phyloP scores from a whole-genome alignment of 192 early-diverging fungal species.

The Geranomyces michiganensis region DNA sequence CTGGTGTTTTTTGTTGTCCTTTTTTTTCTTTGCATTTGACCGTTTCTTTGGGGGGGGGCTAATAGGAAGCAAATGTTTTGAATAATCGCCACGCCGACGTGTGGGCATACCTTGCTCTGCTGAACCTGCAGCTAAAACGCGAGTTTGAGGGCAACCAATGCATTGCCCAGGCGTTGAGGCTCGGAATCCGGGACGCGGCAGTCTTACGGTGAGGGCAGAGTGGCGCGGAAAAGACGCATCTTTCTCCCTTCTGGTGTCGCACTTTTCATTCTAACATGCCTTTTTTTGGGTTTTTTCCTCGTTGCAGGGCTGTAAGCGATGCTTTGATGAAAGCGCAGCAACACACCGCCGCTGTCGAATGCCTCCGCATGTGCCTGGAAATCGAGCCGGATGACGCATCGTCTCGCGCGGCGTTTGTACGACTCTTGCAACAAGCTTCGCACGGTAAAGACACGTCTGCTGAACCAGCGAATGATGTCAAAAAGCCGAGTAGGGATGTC shows the following conservation, averaged over 20 bases:
- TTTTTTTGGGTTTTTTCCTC: not conserved
- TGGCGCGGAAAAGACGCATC: no score
- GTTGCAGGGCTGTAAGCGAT: constrained; percentile 33
- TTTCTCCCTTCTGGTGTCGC: no score
- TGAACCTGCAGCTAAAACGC: constrained; percentile 49
- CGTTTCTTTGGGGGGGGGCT: not conserved
- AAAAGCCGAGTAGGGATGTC: not conserved
- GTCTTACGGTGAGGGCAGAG: constrained; percentile 44
- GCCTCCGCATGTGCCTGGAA: constrained; percentile 51
- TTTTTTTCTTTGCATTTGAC: no score
- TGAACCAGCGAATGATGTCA: not conserved
- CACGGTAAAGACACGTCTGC: not conserved
- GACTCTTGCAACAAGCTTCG: constrained; percentile 8
- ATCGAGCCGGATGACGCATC: constrained; percentile 39
- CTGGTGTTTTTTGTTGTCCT: no score
- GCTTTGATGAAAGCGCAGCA: constrained; percentile 41
- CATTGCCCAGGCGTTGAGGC: constrained; percentile 53
- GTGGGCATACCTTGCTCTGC: constrained; percentile 54
- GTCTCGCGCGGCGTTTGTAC: constrained; percentile 29
- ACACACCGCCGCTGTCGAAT: constrained; percentile 45
- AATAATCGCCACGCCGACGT: constrained; percentile 61
- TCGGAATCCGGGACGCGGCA: constrained; percentile 50
- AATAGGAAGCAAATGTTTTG: constrained; percentile 63
- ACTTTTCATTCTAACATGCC: no score
- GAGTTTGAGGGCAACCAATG: constrained; percentile 56